Conservation (phyloP, 2,329 filamentous ascomycete species). For the Trichoderma afroharzianum region DNA sequence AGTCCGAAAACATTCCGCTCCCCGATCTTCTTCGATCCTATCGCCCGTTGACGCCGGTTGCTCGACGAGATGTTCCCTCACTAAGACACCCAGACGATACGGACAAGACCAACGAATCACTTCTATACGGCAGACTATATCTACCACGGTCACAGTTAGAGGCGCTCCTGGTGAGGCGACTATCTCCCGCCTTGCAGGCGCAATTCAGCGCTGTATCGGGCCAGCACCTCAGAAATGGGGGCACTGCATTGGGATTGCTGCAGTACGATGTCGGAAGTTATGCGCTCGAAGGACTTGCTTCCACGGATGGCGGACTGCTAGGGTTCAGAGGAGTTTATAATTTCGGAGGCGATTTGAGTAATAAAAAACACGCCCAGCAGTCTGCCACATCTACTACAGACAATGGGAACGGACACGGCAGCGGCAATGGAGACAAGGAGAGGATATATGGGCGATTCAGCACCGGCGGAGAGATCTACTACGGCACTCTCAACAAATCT, state of each 20-base stretch:
- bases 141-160: slow-evolving; percentile 82
- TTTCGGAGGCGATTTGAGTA: slow-evolving; percentile 68
- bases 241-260: slow-evolving; percentile 67
- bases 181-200: slow-evolving; percentile 74
- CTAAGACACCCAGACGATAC: slow-evolving; percentile 21
- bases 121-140: slow-evolving; percentile 76
- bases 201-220: slow-evolving; percentile 77
- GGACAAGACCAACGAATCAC: slow-evolving; percentile 44
- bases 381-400: slow-evolving; percentile 5
- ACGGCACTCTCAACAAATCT: slow-evolving; percentile 90
- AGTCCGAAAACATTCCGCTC: slow-evolving; percentile 72
- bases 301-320: slow-evolving; percentile 85
- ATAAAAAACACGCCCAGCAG: not conserved
- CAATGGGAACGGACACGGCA: slow-evolving; percentile 24
- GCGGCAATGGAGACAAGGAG: slow-evolving; percentile 44
- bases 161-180: slow-evolving; percentile 74
- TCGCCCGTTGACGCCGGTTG: slow-evolving; percentile 67
- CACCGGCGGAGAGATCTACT: slow-evolving; percentile 90
- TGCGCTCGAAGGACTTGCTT: slow-evolving; percentile 84
- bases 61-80: slow-evolving; percentile 25
- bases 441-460: slow-evolving; percentile 78
- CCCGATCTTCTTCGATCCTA: slow-evolving; percentile 79
- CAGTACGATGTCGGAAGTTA: slow-evolving; percentile 86
- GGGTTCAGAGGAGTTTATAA: slow-evolving; percentile 91
- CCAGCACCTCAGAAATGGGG: slow-evolving; percentile 67